These are phyloP conservation scores for Auriscalpium microsporum DNA, from an alignment of 768 basidiomycete genomes.

Conservation along the genomic window DNA sequence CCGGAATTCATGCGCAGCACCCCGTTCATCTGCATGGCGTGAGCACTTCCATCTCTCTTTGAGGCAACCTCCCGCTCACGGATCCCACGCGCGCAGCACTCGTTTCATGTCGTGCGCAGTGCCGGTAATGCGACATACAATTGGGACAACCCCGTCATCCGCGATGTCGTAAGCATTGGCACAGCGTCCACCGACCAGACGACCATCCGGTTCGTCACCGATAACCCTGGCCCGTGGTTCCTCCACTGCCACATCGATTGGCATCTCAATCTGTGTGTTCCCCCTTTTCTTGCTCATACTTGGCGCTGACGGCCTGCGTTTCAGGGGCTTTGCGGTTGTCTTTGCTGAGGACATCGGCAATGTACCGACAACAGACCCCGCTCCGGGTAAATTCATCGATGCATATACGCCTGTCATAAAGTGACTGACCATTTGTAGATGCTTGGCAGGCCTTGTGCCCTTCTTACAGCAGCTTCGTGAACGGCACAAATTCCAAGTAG, in stretches of 20 bases:
- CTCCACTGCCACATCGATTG: conserved; percentile 20
- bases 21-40: conserved; percentile 39
- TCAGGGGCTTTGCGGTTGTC: conserved; percentile 3
- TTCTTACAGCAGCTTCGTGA: background rate
- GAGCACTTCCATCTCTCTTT: conserved; percentile 4
- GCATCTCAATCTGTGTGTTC: background rate
- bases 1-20: conserved; percentile 17
- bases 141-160: conserved; percentile 17
- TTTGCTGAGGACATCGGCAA: background rate
- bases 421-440: background rate
- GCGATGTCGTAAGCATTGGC: conserved; percentile 32
- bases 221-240: conserved; percentile 61
- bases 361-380: background rate
- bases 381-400: no score
- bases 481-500: no score
- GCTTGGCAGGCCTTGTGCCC: conserved; percentile 1
- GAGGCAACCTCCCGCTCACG: background rate
- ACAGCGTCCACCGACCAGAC: conserved; percentile 25
- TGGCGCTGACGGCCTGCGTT: background rate
- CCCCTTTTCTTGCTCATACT: background rate
- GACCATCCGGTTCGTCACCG: conserved; percentile 50
- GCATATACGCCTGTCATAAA: background rate
- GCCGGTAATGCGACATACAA: conserved; percentile 5
- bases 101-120: conserved; percentile 8
- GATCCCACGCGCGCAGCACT: background rate